Conservation (phyloP, 768 basidiomycete genomes). For the Pleurotus cornucopiae region DNA sequence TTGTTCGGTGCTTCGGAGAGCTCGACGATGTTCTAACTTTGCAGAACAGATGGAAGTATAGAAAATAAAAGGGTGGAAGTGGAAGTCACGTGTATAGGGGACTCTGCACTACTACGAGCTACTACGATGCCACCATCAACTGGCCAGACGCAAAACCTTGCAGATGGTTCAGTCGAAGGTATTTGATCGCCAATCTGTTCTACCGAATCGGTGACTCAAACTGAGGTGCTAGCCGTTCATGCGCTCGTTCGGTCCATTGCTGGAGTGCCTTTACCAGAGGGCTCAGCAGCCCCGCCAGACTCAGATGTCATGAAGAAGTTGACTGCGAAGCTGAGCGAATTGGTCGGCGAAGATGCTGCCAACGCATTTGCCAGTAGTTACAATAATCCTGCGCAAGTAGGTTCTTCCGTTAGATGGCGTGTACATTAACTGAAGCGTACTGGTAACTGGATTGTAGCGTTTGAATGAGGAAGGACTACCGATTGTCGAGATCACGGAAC, state of each 20-base stretch:
- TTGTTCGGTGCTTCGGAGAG: not conserved
- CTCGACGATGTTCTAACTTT: too few relatives aligned
- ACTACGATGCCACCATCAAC: not conserved
- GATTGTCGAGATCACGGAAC: slow-evolving; percentile 74
- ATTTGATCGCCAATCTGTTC: slow-evolving; percentile 1
- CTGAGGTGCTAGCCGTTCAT: slow-evolving; percentile 30
- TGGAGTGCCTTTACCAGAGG: slow-evolving; percentile 20
- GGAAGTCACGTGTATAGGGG: too few relatives aligned
- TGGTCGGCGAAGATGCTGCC: slow-evolving; percentile 43
- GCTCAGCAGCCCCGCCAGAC: slow-evolving; percentile 36
- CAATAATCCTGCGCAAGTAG: slow-evolving; percentile 64
- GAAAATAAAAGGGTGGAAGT: too few relatives aligned
- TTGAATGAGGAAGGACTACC: slow-evolving; percentile 77
- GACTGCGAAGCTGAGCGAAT: slow-evolving; percentile 55
- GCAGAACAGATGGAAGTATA: too few relatives aligned
- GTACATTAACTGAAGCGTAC: slow-evolving; percentile 17
- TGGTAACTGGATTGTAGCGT: slow-evolving; percentile 35
- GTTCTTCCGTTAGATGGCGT: slow-evolving; percentile 21
- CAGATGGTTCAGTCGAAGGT: not conserved
- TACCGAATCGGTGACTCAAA: slow-evolving; percentile 8
- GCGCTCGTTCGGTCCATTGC: slow-evolving; percentile 36
- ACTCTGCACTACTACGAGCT: too few relatives aligned
- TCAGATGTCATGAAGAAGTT: slow-evolving; percentile 49
- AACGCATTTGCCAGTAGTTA: slow-evolving; percentile 28
- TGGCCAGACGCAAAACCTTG: not conserved